Evolutionary conservation across 1,284 basidiomycete species (phyloP).

Genomic region (Fomitiporia mediterranea): DNA sequence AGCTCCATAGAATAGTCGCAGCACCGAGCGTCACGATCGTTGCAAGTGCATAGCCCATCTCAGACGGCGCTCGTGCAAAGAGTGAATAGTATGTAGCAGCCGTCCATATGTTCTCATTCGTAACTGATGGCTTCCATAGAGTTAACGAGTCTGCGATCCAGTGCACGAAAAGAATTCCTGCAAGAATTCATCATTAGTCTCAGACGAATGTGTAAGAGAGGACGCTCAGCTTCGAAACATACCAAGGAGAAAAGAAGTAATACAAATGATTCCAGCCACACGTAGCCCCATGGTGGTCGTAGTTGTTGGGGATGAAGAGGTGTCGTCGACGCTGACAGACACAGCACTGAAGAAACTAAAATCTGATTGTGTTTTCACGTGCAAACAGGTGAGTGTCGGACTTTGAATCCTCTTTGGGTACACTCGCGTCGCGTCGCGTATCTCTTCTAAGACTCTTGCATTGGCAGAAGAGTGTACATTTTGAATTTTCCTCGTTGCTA

Average conservation of each 20-base stretch:
- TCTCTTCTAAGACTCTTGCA: too few relatives aligned
- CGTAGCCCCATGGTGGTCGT: constrained; percentile 52
- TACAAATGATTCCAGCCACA: constrained; percentile 63
- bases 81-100: constrained; percentile 75
- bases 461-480: too few relatives aligned
- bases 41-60: constrained; percentile 50
- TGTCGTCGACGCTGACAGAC: background rate
- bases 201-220: background rate
- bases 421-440: background rate
- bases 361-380: constrained; percentile 37
- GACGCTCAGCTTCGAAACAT: background rate
- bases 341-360: background rate
- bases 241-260: constrained; percentile 80
- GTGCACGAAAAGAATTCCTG: constrained; percentile 76
- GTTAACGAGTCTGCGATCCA: constrained; percentile 85
- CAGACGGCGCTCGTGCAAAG: constrained; percentile 56
- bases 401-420: background rate
- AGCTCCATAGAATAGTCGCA: constrained; percentile 66
- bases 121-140: constrained; percentile 77
- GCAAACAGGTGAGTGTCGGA: constrained; percentile 22
- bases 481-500: too few relatives aligned
- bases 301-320: background rate
- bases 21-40: constrained; percentile 54
- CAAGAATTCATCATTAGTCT: background rate
- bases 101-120: constrained; percentile 73